Evolutionary conservation across 805 yeast species (phyloP).

Genomic region (Dipodascopsis tothii): DNA sequence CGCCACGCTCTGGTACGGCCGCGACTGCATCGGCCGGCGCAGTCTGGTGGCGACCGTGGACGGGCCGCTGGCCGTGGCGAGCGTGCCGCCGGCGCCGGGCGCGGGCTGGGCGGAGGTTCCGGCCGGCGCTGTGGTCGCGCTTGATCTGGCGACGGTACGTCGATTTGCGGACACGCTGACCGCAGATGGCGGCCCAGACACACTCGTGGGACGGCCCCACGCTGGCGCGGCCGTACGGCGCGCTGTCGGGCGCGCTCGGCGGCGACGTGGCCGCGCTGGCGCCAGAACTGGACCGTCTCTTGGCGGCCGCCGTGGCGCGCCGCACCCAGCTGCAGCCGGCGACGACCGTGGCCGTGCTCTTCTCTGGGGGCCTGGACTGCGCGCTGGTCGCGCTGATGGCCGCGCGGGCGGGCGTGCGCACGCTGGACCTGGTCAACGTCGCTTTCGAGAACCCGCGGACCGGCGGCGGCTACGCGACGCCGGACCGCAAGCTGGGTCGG

Average conservation of each 20-base stretch:
- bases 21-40: constrained; percentile 77
- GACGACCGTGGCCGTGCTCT: constrained; percentile 72
- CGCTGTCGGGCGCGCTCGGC: no score
- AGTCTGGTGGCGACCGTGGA: constrained; percentile 52
- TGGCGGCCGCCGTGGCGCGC: constrained; percentile 55
- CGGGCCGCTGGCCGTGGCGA: constrained; percentile 11
- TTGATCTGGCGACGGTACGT: constrained; percentile 1
- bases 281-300: no score
- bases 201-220: no score
- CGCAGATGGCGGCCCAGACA: no score
- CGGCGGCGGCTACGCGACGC: constrained; percentile 51
- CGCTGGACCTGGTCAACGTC: constrained; percentile 77
- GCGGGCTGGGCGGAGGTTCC: constrained; percentile 43
- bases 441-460: constrained; percentile 84
- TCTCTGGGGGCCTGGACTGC: constrained; percentile 95
- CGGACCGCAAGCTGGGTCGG: constrained; percentile 74
- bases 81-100: constrained; percentile 19
- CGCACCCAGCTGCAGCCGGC: constrained; percentile 71
- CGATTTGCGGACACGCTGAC: no score
- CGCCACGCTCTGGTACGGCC: constrained; percentile 57
- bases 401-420: constrained; percentile 17
- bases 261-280: no score
- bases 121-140: constrained; percentile 42
- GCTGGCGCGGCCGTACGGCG: no score
- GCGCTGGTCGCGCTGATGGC: constrained; percentile 54